Conservation (phyloP, 2,329 filamentous ascomycete genomes). For the Juglanconis sp. region DNA sequence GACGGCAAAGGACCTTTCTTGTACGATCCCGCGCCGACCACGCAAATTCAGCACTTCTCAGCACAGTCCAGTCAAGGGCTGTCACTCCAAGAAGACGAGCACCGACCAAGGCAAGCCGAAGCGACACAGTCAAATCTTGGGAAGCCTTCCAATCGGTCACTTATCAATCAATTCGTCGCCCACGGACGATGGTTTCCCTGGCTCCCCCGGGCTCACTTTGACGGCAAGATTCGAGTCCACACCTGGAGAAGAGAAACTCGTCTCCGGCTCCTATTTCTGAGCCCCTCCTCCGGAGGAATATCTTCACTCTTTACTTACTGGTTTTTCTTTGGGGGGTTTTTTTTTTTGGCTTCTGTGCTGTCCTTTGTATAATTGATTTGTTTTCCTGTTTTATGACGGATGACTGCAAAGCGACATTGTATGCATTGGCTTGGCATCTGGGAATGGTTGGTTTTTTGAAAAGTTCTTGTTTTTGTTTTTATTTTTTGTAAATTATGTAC, state of each 20-base stretch:
- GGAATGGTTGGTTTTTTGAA: not conserved
- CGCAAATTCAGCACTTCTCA: constrained; percentile 19
- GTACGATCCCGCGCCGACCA: constrained; percentile 2
- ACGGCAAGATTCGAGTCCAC: constrained; percentile 18
- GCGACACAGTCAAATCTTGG: constrained; percentile 16
- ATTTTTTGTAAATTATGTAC: not conserved
- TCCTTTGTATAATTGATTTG: not conserved
- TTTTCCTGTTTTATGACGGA: not conserved
- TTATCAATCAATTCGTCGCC: constrained; percentile 3
- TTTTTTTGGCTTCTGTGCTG: not conserved
- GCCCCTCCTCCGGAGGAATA: not conserved
- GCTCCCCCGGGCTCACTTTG: constrained; percentile 12
- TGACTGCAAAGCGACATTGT: not conserved
- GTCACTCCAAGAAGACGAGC: constrained; percentile 13
- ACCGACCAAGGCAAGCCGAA: constrained; percentile 12
- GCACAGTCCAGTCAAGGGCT: constrained; percentile 14
- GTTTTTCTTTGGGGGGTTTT: not conserved
- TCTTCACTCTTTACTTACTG: not conserved
- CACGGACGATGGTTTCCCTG: constrained; percentile 5
- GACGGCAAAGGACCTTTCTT: constrained; percentile 7
- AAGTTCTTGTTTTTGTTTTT: not conserved
- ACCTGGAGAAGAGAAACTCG: constrained; percentile 10
- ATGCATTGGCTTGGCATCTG: not conserved
- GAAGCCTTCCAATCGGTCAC: constrained; percentile 13
- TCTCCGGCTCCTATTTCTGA: constrained; percentile 15